phyloP scores from a whole-genome alignment of 2,329 filamentous ascomycete genomes.

The Zasmidium cellare region DNA sequence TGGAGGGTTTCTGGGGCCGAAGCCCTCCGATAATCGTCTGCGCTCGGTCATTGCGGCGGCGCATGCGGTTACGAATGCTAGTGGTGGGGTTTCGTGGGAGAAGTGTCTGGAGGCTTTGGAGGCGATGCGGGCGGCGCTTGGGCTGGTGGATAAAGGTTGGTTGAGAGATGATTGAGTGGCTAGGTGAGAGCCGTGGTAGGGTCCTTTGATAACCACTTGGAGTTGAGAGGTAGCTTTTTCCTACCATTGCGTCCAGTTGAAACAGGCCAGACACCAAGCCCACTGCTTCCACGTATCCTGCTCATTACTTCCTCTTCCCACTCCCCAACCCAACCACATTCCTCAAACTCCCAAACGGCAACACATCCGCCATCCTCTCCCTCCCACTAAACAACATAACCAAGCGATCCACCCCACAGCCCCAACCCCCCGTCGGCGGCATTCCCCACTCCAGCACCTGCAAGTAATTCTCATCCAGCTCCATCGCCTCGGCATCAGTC shows the following conservation, averaged over 20 bases:
- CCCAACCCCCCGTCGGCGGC: slow-evolving; percentile 97
- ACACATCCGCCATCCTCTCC: slow-evolving; percentile 77
- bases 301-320: slow-evolving; percentile 17
- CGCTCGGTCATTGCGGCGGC: background rate
- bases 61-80: background rate
- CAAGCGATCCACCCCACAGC: slow-evolving; percentile 85
- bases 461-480: slow-evolving; percentile 77
- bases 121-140: background rate
- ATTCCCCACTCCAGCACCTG: slow-evolving; percentile 82
- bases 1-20: background rate
- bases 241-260: background rate
- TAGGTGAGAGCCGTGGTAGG: background rate
- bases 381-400: slow-evolving; percentile 86
- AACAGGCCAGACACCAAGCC: too few relatives aligned
- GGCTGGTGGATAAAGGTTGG: too few relatives aligned
- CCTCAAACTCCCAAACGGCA: slow-evolving; percentile 84
- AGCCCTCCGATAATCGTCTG: background rate
- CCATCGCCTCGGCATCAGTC: slow-evolving; percentile 49
- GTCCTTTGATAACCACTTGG: background rate
- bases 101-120: background rate
- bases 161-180: background rate
- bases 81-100: background rate
- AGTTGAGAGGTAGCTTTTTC: background rate
- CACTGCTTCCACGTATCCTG: background rate
- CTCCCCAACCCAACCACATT: slow-evolving; percentile 47